phyloP scores from a whole-genome alignment of 306 rosid genomes.

The Lupinus albus region DNA sequence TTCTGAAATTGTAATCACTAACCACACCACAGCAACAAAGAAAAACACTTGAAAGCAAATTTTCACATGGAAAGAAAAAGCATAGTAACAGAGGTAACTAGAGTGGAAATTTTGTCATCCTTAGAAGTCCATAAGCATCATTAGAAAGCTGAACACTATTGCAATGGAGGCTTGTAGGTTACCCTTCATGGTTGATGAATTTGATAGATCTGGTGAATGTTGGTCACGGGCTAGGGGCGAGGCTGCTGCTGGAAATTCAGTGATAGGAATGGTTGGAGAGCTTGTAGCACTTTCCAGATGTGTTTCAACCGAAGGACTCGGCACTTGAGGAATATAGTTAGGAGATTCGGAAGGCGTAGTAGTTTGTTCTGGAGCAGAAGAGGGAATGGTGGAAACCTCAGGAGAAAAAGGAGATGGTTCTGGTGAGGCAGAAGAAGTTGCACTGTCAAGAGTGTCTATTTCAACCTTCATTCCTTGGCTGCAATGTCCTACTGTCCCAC shows the following conservation, averaged over 20 bases:
- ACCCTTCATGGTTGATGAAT: conserved; percentile 46
- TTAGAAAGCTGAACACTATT: conserved; percentile 42
- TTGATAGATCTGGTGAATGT: conserved; percentile 45
- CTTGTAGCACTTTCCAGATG: conserved; percentile 40
- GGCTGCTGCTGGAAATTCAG: conserved; percentile 44
- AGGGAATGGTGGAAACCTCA: conserved; percentile 34
- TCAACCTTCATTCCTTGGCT: conserved; percentile 74
- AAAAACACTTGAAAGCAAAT: conserved; percentile 30
- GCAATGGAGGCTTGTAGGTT: conserved; percentile 41
- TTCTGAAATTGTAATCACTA: conserved; percentile 37
- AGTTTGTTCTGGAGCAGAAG: conserved; percentile 49
- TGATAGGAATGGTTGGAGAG: conserved; percentile 54
- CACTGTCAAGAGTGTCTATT: conserved; percentile 63
- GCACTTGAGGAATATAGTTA: conserved; percentile 16
- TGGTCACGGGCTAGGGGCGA: conserved; percentile 45
- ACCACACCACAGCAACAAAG: conserved; percentile 40
- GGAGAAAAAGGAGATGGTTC: conserved; percentile 47
- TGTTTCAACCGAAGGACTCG: conserved; percentile 42
- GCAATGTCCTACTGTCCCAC: conserved; percentile 78
- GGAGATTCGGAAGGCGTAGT: conserved; percentile 48
- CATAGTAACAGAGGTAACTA: conserved; percentile 17
- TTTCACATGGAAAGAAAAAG: conserved; percentile 36
- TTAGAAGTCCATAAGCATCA: conserved; percentile 50
- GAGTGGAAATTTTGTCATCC: conserved; percentile 18
- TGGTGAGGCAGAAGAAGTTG: conserved; percentile 50